Conservation (phyloP, 306 rosid genomes). For the Sphenostylis stenocarpa region DNA sequence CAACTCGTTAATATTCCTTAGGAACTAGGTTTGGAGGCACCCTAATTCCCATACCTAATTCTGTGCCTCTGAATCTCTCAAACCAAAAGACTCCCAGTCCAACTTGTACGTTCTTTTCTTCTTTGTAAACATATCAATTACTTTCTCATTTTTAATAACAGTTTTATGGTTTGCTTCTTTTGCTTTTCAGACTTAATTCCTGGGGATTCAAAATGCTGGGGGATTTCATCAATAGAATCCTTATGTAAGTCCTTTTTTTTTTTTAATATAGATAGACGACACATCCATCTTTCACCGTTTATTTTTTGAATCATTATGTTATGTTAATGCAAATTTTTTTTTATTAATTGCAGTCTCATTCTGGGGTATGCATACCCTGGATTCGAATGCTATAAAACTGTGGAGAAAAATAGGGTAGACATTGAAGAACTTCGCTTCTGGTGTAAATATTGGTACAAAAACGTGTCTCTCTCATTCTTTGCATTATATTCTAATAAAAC, state of each 20-base stretch:
- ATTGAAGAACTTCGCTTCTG: slow-evolving; percentile 87
- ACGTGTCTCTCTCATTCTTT: neutral
- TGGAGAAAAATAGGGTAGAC: slow-evolving; percentile 67
- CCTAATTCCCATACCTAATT: slow-evolving; percentile 18
- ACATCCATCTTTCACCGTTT: neutral
- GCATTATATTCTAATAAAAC: neutral
- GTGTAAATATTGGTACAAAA: slow-evolving; percentile 88
- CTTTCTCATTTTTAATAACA: neutral
- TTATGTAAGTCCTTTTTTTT: slow-evolving; percentile 60
- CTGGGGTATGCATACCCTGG: slow-evolving; percentile 97
- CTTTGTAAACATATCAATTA: neutral
- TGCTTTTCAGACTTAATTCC: slow-evolving; percentile 39
- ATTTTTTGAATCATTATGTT: neutral
- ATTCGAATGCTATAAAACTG: slow-evolving; percentile 71
- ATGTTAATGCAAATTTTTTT: neutral
- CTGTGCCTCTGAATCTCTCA: slow-evolving; percentile 43
- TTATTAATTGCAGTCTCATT: slow-evolving; percentile 48
- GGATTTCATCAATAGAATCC: slow-evolving; percentile 67
- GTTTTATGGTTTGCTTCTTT: slow-evolving; percentile 14
- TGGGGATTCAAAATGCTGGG: slow-evolving; percentile 66
- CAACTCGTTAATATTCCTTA: slow-evolving; percentile 15
- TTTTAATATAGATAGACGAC: neutral
- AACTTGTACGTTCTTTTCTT: neutral
- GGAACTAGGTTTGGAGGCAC: slow-evolving; percentile 34
- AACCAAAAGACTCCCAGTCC: neutral